Evolutionary conservation across 1,139 yeast genomes (phyloP).

Genomic region (Saccharomyces hybrid): DNA sequence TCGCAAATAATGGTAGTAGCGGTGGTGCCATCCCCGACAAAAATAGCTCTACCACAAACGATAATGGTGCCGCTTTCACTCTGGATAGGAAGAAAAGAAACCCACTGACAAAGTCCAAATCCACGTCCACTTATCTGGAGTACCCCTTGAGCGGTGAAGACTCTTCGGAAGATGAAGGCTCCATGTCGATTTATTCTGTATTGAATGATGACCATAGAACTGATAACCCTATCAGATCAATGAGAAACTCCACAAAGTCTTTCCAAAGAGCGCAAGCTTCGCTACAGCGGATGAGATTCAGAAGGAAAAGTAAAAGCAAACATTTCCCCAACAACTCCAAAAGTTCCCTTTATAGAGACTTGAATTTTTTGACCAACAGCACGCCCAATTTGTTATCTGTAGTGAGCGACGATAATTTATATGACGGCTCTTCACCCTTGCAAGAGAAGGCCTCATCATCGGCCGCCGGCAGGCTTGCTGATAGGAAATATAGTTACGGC

Average conservation of each 20-base stretch:
- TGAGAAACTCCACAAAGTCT: conserved; percentile 39
- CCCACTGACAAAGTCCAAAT: background rate
- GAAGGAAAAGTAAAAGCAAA: conserved; percentile 48
- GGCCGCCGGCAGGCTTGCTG: background rate
- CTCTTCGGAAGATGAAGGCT: conserved; percentile 34
- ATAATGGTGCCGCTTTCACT: background rate
- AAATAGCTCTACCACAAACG: background rate
- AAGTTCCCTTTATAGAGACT: conserved; percentile 16
- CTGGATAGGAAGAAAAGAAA: background rate
- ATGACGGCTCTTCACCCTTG: conserved; percentile 3
- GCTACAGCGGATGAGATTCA: conserved; percentile 51
- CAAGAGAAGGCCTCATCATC: conserved; percentile 1
- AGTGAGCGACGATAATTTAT: conserved; percentile 20
- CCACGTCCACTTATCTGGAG: background rate
- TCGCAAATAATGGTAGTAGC: background rate
- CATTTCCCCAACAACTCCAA: conserved; percentile 15
- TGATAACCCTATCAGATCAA: conserved; percentile 28
- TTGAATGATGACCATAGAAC: conserved; percentile 31
- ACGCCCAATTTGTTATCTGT: conserved; percentile 30
- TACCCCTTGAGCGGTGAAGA: background rate
- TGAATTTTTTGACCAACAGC: conserved; percentile 23
- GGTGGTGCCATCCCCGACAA: background rate
- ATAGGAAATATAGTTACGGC: background rate
- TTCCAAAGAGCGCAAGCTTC: conserved; percentile 63
- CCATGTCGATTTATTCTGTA: conserved; percentile 39